Evolutionary conservation across 2,329 filamentous ascomycete genomes (phyloP).

Genomic region (Alternaria sp.): DNA sequence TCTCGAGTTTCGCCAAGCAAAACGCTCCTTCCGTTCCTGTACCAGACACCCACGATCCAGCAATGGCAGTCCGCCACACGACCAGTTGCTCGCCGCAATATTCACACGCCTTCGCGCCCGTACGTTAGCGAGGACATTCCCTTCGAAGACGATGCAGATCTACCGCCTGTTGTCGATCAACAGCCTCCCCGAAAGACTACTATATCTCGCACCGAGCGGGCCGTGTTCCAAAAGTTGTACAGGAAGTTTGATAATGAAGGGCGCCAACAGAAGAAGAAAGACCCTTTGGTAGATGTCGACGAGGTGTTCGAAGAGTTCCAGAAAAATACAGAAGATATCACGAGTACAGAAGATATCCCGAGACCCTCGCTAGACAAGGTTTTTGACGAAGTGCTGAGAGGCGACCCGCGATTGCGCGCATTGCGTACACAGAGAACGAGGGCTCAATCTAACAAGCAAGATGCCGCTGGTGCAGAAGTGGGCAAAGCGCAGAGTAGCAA

Average conservation of each 20-base stretch:
- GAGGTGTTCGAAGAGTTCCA: slow-evolving; percentile 29
- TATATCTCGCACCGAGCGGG: slow-evolving; percentile 45
- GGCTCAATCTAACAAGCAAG: neutral
- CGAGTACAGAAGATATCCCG: slow-evolving; percentile 20
- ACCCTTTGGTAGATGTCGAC: slow-evolving; percentile 27
- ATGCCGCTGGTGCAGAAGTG: neutral
- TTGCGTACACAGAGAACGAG: slow-evolving; percentile 4
- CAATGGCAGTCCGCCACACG: slow-evolving; percentile 36
- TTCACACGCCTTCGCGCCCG: slow-evolving; percentile 28
- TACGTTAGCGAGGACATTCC: slow-evolving; percentile 15
- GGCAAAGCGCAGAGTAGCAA: slow-evolving; percentile 15
- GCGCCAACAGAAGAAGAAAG: slow-evolving; percentile 19
- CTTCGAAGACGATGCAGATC: slow-evolving; percentile 11
- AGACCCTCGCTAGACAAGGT: slow-evolving; percentile 31
- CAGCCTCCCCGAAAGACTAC: slow-evolving; percentile 35
- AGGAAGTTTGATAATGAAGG: slow-evolving; percentile 32
- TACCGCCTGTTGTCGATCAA: slow-evolving; percentile 27
- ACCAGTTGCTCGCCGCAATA: slow-evolving; percentile 27
- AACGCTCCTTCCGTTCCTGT: slow-evolving; percentile 70
- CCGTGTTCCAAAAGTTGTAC: slow-evolving; percentile 45
- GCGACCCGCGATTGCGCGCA: slow-evolving; percentile 7
- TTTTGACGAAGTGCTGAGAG: slow-evolving; percentile 39
- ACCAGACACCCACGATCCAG: slow-evolving; percentile 71
- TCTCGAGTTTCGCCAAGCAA: slow-evolving; percentile 35
- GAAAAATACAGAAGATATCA: neutral